Base-by-base conservation (phyloP, 805 yeast species). In the Metschnikowia colocasiae region DNA sequence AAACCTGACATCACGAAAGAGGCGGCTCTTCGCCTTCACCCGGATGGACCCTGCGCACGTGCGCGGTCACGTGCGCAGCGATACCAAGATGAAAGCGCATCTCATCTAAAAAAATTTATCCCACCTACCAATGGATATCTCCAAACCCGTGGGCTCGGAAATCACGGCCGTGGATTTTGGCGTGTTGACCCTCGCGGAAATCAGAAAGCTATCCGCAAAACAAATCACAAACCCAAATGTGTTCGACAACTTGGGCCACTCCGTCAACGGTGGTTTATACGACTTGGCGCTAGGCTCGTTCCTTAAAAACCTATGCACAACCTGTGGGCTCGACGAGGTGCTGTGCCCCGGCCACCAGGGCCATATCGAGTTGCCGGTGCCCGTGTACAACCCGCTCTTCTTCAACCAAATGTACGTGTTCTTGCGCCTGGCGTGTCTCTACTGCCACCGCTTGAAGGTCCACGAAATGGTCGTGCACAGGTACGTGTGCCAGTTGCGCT, bases 301-400 rank as follows among this genome's bases (percentile, higher is more conserved):
- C 61, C 73, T 89, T 52, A 79, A 84, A 61, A 88, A 92, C 64
- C 75, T 87, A 42, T 90, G 99, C 79, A 78, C 94, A 19, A 92
- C 98, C 1, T 94, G 99, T 79, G 97, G 98, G 16, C 75, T 92
- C 52, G 96, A 91, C 64, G 97, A 92, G 57, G 82, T 85, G 62
- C 83, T 81, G 58, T 94, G 99, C 73, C 97, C 97, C 3, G 99
- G 99, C 40, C 99, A 94, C 67, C 89, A 90, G 67, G 99, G 99
- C 51, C 99, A 94, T 67, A 90, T 94, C 54, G 97, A 92, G 65
- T 77, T 94, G 54, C 99, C 99, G 5, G 84, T 90, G 35, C 96
- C 98, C 3, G 95, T 88, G 37, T 94, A 89, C 74, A 92, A 89
- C 64, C 98, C 99, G 16, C 70, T 94, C 57, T 94, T 95, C 61